These are phyloP conservation scores for Fusarium fracticaudum DNA, from an alignment of 2,329 filamentous ascomycete genomes.

Conservation along the genomic window DNA sequence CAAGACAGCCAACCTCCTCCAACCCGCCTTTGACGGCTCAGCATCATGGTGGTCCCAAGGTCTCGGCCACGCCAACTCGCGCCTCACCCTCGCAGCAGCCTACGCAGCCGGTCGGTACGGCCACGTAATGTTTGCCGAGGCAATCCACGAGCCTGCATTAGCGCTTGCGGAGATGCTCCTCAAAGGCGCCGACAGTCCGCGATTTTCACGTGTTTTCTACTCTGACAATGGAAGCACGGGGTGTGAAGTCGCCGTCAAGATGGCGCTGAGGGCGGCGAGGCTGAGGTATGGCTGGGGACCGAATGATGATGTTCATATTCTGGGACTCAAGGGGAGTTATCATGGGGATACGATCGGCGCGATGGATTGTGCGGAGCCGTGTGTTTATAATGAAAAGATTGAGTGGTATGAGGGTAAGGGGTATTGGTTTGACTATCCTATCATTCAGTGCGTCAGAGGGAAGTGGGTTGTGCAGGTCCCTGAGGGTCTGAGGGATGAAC, in stretches of 20 bases:
- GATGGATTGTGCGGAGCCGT: constrained; percentile 86
- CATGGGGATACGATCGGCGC: constrained; percentile 90
- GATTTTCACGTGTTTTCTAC: constrained; percentile 78
- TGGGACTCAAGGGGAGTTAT: constrained; percentile 83
- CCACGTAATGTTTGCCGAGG: constrained; percentile 87
- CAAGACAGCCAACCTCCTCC: too few relatives aligned
- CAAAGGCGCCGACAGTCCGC: constrained; percentile 66
- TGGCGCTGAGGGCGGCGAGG: constrained; percentile 77
- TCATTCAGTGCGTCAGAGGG: constrained; percentile 72
- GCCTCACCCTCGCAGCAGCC: constrained; percentile 77
- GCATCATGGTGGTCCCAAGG: constrained; percentile 95
- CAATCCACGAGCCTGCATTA: constrained; percentile 81
- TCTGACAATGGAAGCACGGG: constrained; percentile 87
- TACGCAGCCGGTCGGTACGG: constrained; percentile 86
- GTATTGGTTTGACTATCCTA: constrained; percentile 83
- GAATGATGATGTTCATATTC: constrained; percentile 67
- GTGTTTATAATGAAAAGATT: constrained; percentile 80
- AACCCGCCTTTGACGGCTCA: constrained; percentile 80
- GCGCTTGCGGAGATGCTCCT: constrained; percentile 73
- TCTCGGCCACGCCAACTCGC: constrained; percentile 80
- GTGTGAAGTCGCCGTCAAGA: constrained; percentile 85
- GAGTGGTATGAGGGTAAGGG: constrained; percentile 87
- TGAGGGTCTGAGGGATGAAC: constrained; percentile 54
- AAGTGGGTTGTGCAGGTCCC: constrained; percentile 72
- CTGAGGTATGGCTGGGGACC: constrained; percentile 73